Evolutionary conservation across 2,329 filamentous ascomycete species (phyloP).

Genomic region (Orbilia blumenaviensis): DNA sequence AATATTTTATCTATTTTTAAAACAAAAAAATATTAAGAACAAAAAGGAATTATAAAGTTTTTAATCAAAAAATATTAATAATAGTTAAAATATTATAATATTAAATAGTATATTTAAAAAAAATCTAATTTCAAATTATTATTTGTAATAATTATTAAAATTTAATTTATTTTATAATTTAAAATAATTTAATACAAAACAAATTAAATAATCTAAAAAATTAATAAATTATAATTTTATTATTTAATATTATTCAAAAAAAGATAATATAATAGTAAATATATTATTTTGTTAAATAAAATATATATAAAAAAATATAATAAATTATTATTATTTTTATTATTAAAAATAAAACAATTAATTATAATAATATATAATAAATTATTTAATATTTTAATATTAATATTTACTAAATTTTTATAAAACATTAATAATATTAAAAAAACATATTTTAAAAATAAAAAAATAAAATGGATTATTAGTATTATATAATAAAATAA

Average conservation of each 20-base stretch:
- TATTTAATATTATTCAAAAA: background rate
- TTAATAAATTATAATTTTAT: background rate
- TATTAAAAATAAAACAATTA: background rate
- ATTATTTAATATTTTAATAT: background rate
- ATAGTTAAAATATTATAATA: background rate
- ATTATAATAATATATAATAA: background rate
- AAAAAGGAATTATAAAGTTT: background rate
- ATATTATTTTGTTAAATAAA: background rate
- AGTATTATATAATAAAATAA: background rate
- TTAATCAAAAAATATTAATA: background rate
- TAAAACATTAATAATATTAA: background rate
- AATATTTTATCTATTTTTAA: background rate
- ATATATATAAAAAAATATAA: background rate
- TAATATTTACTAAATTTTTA: no score
- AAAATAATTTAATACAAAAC: background rate
- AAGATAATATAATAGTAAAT: background rate
- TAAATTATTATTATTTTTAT: background rate
- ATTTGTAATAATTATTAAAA: slow-evolving; percentile 1
- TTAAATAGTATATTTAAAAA: background rate
- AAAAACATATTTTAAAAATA: background rate
- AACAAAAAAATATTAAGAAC: background rate
- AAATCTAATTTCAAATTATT: background rate
- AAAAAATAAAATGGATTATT: background rate
- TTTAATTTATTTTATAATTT: background rate
- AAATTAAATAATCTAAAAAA: background rate